Conservation (phyloP, 2,329 filamentous ascomycete species). For the Beauveria medogensis region DNA sequence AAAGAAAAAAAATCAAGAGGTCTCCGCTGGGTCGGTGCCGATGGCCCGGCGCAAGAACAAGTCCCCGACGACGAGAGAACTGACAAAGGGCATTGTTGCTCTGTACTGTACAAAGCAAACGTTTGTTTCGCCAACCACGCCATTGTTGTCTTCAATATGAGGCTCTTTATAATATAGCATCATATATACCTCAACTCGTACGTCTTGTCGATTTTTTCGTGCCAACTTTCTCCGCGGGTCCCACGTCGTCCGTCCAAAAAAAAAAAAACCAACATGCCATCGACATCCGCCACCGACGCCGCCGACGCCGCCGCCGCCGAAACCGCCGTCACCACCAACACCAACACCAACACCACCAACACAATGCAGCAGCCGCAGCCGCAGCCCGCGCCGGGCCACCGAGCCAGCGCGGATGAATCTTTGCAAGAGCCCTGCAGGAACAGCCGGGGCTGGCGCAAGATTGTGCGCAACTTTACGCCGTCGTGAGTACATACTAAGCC, state of each 20-base stretch:
- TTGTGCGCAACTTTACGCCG: slow-evolving; percentile 46
- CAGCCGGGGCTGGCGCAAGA: slow-evolving; percentile 33
- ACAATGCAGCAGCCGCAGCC: slow-evolving; percentile 12
- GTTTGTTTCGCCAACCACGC: not conserved
- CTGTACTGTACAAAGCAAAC: too few relatives aligned
- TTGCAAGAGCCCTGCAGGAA: slow-evolving; percentile 22
- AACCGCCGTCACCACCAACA: not conserved
- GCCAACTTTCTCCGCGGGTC: not conserved
- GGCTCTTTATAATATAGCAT: too few relatives aligned
- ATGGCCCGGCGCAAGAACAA: not conserved
- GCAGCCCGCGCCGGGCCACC: slow-evolving; percentile 6
- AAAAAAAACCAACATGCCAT: not conserved
- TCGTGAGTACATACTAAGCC: slow-evolving; percentile 30
- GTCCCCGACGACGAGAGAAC: too few relatives aligned
- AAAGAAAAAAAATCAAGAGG: too few relatives aligned
- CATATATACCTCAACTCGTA: too few relatives aligned
- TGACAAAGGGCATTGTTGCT: too few relatives aligned
- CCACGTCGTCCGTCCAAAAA: too few relatives aligned
- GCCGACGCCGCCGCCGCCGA: not conserved
- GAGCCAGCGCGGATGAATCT: slow-evolving; percentile 5
- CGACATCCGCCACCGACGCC: not conserved
- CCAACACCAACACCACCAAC: not conserved
- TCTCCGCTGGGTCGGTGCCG: not conserved
- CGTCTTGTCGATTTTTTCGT: not conserved
- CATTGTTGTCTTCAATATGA: too few relatives aligned